Percentiles rank a stretch among this genome's conserved stretches.
Conservation (phyloP, 495 filamentous ascomycete genomes). For the Penicillium salamii region DNA sequence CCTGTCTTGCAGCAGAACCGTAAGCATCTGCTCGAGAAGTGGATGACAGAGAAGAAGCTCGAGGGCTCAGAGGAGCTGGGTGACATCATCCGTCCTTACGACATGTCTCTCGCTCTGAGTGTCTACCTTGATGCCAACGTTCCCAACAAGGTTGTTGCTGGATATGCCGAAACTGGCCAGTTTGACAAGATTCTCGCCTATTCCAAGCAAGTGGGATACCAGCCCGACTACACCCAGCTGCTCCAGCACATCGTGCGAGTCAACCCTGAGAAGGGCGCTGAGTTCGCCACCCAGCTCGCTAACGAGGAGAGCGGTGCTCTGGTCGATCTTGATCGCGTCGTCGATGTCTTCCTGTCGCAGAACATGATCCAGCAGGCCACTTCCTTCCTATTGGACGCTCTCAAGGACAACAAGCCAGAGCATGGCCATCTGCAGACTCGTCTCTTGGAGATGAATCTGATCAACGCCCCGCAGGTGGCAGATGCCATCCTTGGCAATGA, state of each 20-base stretch:
- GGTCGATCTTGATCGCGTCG: constrained; percentile 90
- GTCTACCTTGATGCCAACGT: constrained; percentile 88
- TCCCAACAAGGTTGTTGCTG: constrained; percentile 88
- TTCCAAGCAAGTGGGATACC: constrained; percentile 75
- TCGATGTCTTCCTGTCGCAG: constrained; percentile 96
- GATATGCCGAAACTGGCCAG: constrained; percentile 90
- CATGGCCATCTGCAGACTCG: constrained; percentile 91
- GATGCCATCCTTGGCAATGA: constrained; percentile 97
- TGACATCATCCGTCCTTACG: constrained; percentile 87
- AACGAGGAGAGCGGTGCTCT: constrained; percentile 81
- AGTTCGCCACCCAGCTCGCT: constrained; percentile 86
- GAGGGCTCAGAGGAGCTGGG: constrained; percentile 94
- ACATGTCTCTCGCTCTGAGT: constrained; percentile 75
- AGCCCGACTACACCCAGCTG: constrained; percentile 86
- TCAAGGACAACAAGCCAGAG: constrained; percentile 92
- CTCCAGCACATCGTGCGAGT: constrained; percentile 89
- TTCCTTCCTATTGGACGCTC: constrained; percentile 89
- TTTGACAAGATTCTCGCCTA: constrained; percentile 95
- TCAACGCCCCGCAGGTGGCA: constrained; percentile 94
- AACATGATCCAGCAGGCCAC: constrained; percentile 97
- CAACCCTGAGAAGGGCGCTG: constrained; percentile 91
- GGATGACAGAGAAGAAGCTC: constrained; percentile 92
- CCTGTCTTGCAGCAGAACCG: constrained; percentile 90
- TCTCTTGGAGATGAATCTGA: constrained; percentile 94
- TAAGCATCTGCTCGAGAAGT: constrained; percentile 96